A percentile compares a stretch with the other conserved stretches of the same genome.
These are phyloP conservation scores for Eucalyptus pauciflora DNA, from an alignment of 345 rosid genomes.

Conservation along the genomic window DNA sequence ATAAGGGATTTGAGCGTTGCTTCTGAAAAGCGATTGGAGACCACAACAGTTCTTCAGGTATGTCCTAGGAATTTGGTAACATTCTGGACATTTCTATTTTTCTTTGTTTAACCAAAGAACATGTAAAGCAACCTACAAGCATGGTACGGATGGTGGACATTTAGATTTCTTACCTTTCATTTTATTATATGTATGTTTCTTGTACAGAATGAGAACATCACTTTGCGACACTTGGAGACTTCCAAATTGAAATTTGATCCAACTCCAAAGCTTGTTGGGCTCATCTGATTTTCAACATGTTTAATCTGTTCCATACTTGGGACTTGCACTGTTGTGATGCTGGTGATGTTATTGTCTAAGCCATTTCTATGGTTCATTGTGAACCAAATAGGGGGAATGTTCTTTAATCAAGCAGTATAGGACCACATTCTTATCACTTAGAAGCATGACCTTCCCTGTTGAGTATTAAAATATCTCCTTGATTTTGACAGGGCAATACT, in stretches of 20 bases:
- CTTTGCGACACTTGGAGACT: not conserved
- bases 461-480: not conserved
- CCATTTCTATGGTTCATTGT: not conserved
- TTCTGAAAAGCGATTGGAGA: conserved; percentile 41
- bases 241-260: not conserved
- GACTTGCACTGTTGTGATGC: not conserved
- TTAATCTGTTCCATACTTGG: not conserved
- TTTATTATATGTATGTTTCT: not conserved
- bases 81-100: not conserved
- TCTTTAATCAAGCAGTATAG: not conserved
- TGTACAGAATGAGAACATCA: not conserved
- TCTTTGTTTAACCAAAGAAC: not conserved
- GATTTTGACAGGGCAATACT: conserved; percentile 46
- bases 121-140: not conserved
- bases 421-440: not conserved
- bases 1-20: conserved; percentile 29
- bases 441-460: not conserved
- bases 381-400: not conserved
- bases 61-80: not conserved
- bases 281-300: not conserved
- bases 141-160: not conserved
- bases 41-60: conserved; percentile 74
- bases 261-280: not conserved
- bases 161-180: not conserved
- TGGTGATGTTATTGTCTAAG: not conserved